Conservation (phyloP, 495 filamentous ascomycete genomes). For the Aspergillus sclerotiicarbonarius region DNA sequence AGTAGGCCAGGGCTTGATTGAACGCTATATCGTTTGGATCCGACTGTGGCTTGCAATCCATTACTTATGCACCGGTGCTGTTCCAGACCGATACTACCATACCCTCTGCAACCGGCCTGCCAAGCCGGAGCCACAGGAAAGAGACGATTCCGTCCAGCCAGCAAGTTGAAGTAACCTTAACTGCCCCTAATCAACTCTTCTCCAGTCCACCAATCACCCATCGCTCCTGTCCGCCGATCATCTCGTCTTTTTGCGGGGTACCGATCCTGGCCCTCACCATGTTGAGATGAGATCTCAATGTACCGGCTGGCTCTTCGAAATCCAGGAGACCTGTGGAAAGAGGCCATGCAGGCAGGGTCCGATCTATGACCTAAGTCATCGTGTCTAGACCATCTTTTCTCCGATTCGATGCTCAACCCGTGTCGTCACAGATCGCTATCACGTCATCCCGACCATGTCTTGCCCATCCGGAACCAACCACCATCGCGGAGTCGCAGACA, state of each 20-base stretch:
- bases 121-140: background rate
- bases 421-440: background rate
- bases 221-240: background rate
- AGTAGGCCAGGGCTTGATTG: no score
- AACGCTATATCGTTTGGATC: no score
- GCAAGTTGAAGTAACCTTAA: background rate
- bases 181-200: background rate
- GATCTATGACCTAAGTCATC: background rate
- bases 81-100: no score
- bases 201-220: background rate
- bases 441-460: constrained; percentile 4
- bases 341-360: background rate
- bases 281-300: background rate
- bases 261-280: background rate
- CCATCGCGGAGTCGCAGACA: background rate
- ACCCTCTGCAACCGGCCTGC: background rate
- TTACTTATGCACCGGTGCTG: no score
- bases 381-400: background rate
- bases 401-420: background rate
- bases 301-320: no score
- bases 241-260: background rate
- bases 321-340: no score
- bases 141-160: background rate
- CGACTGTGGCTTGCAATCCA: no score
- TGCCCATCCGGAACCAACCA: constrained; percentile 12